A percentile compares a stretch with the other conserved stretches of the same genome.
phyloP scores from a whole-genome alignment of 495 filamentous ascomycete genomes.

The Cladorrhinum samala region DNA sequence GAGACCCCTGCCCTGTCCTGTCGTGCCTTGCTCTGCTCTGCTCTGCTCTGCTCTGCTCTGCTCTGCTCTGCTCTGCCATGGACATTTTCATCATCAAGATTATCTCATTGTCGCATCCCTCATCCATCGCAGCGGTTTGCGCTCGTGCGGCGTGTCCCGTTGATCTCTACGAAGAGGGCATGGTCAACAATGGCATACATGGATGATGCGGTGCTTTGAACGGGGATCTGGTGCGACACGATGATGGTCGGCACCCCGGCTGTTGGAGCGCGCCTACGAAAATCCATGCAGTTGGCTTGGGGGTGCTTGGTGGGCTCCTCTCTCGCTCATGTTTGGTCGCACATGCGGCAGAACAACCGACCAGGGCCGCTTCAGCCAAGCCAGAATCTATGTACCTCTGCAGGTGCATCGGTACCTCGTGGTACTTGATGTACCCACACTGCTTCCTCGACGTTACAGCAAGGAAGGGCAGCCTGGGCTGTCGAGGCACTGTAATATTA shows the following conservation, averaged over 20 bases:
- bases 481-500: slow-evolving; percentile 16
- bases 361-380: slow-evolving; percentile 2
- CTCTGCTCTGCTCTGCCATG: background rate
- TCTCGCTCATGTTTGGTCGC: slow-evolving; percentile 1
- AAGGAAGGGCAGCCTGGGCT: background rate
- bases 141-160: background rate
- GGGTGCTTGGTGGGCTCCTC: slow-evolving; percentile 3
- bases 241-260: slow-evolving; percentile 13
- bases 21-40: no score
- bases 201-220: background rate
- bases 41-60: no score
- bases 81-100: background rate
- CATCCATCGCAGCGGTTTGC: background rate
- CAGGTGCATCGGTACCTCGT: slow-evolving; percentile 22
- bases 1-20: background rate
- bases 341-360: slow-evolving; percentile 1
- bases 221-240: slow-evolving; percentile 8
- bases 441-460: slow-evolving; percentile 9
- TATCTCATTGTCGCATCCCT: background rate
- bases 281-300: slow-evolving; percentile 9
- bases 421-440: slow-evolving; percentile 25
- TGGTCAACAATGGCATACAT: slow-evolving; percentile 1
- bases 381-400: slow-evolving; percentile 23
- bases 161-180: background rate
- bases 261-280: slow-evolving; percentile 15